A percentile compares a stretch with the other conserved stretches of the same genome.
These are phyloP conservation scores for Phytophthora fragariae DNA, from an alignment of 352 stramenopile species.

Conservation along the genomic window DNA sequence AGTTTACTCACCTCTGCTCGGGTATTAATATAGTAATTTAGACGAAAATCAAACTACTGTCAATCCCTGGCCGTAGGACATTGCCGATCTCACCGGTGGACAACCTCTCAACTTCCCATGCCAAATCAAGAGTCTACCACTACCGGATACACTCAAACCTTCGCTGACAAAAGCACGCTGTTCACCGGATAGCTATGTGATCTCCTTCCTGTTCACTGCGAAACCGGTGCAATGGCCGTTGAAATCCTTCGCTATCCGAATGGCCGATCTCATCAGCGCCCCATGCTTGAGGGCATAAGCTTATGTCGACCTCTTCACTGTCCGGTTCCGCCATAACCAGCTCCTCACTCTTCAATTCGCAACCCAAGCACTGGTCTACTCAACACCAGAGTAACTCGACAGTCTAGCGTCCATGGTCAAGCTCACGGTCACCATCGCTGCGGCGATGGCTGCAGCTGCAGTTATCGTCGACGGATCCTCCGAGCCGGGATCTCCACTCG, in stretches of 20 bases:
- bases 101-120: constrained; percentile 1
- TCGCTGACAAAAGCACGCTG: not conserved
- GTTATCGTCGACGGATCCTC: constrained; percentile 9
- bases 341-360: not conserved
- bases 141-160: not conserved
- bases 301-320: too few relatives aligned
- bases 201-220: not conserved
- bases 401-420: constrained; percentile 11
- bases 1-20: too few relatives aligned
- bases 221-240: too few relatives aligned
- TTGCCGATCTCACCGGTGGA: not conserved
- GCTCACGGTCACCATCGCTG: constrained; percentile 2
- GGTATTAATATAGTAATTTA: too few relatives aligned
- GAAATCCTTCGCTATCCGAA: constrained; percentile 21
- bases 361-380: not conserved
- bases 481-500: not conserved
- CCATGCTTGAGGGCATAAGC: too few relatives aligned
- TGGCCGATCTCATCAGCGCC: constrained; percentile 10
- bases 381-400: not conserved
- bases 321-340: too few relatives aligned
- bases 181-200: not conserved
- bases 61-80: not conserved
- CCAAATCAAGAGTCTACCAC: not conserved
- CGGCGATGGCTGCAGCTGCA: constrained; percentile 13
- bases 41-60: too few relatives aligned